phyloP scores from a whole-genome alignment of 768 basidiomycete species.

The Termitomyces sp. region DNA sequence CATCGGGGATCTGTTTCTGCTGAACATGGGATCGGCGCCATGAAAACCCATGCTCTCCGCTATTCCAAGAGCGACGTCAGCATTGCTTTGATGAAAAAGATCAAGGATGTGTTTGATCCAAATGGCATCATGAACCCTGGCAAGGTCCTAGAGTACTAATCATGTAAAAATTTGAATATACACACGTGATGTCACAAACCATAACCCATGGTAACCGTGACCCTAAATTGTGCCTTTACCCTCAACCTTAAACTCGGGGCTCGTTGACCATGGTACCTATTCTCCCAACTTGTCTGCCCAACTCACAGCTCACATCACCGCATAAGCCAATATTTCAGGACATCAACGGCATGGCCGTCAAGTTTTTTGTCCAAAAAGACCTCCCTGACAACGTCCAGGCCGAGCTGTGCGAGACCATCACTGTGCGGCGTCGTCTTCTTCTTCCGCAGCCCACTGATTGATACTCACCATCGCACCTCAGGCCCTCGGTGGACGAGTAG shows the following conservation, averaged over 20 bases:
- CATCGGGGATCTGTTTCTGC: constrained; percentile 92
- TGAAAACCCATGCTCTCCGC: constrained; percentile 87
- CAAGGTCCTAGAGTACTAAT: constrained; percentile 57
- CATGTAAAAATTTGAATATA: not conserved
- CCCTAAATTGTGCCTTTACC: constrained; percentile 32
- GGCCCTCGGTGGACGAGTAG: constrained; percentile 75
- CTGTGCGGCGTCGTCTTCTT: constrained; percentile 36
- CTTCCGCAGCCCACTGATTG: not conserved
- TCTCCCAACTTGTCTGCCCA: not conserved
- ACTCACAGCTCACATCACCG: not conserved
- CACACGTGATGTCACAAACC: constrained; percentile 22
- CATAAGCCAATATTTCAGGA: constrained; percentile 72
- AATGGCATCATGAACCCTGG: constrained; percentile 91
- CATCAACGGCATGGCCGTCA: constrained; percentile 60
- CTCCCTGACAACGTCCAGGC: constrained; percentile 63
- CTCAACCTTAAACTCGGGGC: constrained; percentile 54
- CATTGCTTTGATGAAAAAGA: constrained; percentile 85
- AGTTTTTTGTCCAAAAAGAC: constrained; percentile 85
- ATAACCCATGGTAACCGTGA: constrained; percentile 31
- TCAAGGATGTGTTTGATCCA: constrained; percentile 89
- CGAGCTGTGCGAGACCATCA: constrained; percentile 71
- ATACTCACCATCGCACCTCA: constrained; percentile 19
- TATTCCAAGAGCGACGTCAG: constrained; percentile 83
- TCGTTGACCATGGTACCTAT: constrained; percentile 17
- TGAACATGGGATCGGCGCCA: constrained; percentile 94